These are phyloP conservation scores for Phylloporus sp. DNA, from an alignment of 768 basidiomycete species.

Conservation along the genomic window DNA sequence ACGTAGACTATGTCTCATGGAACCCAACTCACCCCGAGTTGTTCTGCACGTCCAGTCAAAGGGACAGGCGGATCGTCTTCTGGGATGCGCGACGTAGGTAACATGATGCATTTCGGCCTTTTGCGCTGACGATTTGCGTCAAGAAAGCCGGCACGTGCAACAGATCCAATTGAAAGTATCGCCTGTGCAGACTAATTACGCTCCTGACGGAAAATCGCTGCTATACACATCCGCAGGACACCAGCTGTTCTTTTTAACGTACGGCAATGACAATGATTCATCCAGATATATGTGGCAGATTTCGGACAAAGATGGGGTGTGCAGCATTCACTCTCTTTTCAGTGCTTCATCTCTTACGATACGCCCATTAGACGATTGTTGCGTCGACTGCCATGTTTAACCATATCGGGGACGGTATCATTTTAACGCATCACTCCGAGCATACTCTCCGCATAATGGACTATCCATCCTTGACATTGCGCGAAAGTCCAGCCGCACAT, in stretches of 20 bases:
- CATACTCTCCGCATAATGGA: conserved; percentile 66
- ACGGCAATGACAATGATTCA: conserved; percentile 51
- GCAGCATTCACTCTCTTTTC: background rate
- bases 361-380: conserved; percentile 38
- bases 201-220: conserved; percentile 66
- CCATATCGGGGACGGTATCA: conserved; percentile 67
- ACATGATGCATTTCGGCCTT: background rate
- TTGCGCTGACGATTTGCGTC: conserved; percentile 8
- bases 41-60: conserved; percentile 76
- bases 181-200: conserved; percentile 64
- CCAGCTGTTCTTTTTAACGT: conserved; percentile 58
- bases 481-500: conserved; percentile 68
- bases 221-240: conserved; percentile 60
- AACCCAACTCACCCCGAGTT: conserved; percentile 82
- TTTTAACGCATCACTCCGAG: conserved; percentile 61
- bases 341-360: background rate
- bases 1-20: conserved; percentile 82
- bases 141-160: conserved; percentile 71
- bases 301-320: conserved; percentile 31
- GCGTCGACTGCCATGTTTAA: conserved; percentile 72
- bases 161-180: conserved; percentile 54
- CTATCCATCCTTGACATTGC: conserved; percentile 56
- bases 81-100: conserved; percentile 81
- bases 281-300: conserved; percentile 48
- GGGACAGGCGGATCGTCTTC: conserved; percentile 70